Evolutionary conservation across 2,329 filamentous ascomycete species (phyloP), one percentile per base, ranked within the genome.

Genomic region (Aspergillus brasiliensis): DNA sequence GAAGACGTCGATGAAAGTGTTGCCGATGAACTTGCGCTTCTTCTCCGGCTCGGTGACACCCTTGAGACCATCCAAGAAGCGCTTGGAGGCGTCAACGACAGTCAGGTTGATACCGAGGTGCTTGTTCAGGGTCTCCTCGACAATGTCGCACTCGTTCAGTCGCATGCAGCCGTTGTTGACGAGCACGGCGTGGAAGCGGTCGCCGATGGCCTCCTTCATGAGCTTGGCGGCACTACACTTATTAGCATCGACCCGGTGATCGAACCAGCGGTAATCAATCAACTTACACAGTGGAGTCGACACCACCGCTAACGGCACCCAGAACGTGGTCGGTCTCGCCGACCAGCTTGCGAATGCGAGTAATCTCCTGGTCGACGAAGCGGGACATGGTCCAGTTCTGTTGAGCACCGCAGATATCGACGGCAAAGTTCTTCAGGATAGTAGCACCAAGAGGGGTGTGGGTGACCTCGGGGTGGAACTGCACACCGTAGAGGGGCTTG

Each of bases 11-110:
- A 92, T 92, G 75, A 92, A 91, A 21, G 85, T 91, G 63, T 83
- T 85, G 58, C 92, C 93, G 62, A 97, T 97, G 69, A 97, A 88
- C 80, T 96, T 97, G 57, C 93, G 84, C 83, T 97, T 97, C 73
- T 85, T 85, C 78, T 98, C 93, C 0, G 94, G 93, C 58, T 91
- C 91, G 0, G 79, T 81, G 25, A 97, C 86, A 17, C 92, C 94
- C 65, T 86, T 84, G 1, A 98, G 86, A 23, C 87, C 83, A 28
- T 80, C 79, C n/a, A 97, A 81, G 82, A 98, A 98, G 25, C 85
- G 80, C 62, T 96, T 83, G 8, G 84, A 84, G 0, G 87, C 92
- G 73, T 98, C 90, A 2, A 96, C 86, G 27, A 98, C 89, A 0
- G 91, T 96, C 2, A 98, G 82, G 76, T 97, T 95, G 76, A 98